Percentiles rank a stretch among this genome's conserved stretches.
These are phyloP conservation scores for Exsudoporus frostii DNA, from an alignment of 768 basidiomycete genomes.

Conservation along the genomic window DNA sequence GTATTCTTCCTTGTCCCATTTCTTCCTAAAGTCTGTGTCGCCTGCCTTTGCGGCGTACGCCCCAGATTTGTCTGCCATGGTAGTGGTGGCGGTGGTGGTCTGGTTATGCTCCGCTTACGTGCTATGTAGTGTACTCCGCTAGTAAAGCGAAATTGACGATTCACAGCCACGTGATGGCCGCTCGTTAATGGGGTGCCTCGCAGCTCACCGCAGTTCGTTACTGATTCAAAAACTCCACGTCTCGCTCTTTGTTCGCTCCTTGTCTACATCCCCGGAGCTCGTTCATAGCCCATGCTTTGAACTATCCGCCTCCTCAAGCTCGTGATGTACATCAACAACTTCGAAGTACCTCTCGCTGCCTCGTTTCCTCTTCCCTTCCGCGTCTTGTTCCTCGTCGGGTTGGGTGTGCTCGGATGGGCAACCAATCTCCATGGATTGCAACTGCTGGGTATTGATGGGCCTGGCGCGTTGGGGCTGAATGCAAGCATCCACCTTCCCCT, in stretches of 20 bases:
- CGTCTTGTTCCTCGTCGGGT: slow-evolving; percentile 71
- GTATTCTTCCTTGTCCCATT: slow-evolving; percentile 95
- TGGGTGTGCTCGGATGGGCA: slow-evolving; percentile 89
- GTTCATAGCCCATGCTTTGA: slow-evolving; percentile 7
- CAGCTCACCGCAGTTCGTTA: neutral
- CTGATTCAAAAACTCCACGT: neutral
- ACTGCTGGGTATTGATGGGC: slow-evolving; percentile 68
- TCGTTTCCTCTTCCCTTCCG: slow-evolving; percentile 90
- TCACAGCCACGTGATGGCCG: neutral
- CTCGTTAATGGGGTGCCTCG: neutral
- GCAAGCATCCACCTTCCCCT: slow-evolving; percentile 16
- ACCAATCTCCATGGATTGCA: slow-evolving; percentile 87
- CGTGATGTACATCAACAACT: slow-evolving; percentile 34
- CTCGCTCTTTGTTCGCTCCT: too few relatives aligned
- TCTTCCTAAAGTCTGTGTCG: slow-evolving; percentile 80
- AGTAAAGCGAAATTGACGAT: too few relatives aligned
- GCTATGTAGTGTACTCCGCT: neutral
- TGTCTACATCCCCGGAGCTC: neutral
- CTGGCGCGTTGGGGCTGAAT: slow-evolving; percentile 63
- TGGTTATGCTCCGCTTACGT: neutral
- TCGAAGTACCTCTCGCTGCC: slow-evolving; percentile 50
- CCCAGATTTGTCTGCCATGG: slow-evolving; percentile 32
- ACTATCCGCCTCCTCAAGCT: neutral
- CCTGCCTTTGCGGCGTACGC: slow-evolving; percentile 38
- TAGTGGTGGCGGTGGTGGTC: neutral